A percentile compares a stretch with the other conserved stretches of the same genome.
Conservation (phyloP, 345 rosid genomes). For the Eutrema yunnanense region DNA sequence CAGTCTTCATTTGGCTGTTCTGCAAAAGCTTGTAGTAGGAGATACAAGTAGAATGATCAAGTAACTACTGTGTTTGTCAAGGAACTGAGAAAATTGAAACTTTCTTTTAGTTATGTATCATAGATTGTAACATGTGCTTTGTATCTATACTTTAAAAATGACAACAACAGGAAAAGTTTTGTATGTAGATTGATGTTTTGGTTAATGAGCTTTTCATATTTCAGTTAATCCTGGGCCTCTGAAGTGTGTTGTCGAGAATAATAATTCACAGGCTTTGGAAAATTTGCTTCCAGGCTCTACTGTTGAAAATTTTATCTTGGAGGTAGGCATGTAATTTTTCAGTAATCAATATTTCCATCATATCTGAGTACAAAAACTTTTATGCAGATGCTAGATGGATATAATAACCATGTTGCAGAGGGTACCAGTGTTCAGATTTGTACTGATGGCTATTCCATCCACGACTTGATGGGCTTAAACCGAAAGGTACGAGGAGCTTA, state of each 20-base stretch:
- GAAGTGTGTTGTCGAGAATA: slow-evolving; percentile 16
- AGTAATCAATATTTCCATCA: background rate
- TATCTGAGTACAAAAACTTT: background rate
- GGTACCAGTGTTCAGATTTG: slow-evolving; percentile 38
- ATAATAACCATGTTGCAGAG: slow-evolving; percentile 43
- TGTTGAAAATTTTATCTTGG: slow-evolving; percentile 36
- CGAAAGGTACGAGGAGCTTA: slow-evolving; percentile 36
- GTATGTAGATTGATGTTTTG: background rate
- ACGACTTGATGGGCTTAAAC: slow-evolving; percentile 29
- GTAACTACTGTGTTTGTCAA: too few relatives aligned
- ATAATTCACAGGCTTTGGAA: slow-evolving; percentile 21
- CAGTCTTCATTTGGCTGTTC: background rate
- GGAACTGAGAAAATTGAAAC: too few relatives aligned
- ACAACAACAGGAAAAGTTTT: background rate
- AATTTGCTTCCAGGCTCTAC: slow-evolving; percentile 39
- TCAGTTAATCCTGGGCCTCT: slow-evolving; percentile 52
- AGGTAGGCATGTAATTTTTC: slow-evolving; percentile 31
- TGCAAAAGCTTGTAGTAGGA: background rate
- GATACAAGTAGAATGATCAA: too few relatives aligned
- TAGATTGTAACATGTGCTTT: too few relatives aligned
- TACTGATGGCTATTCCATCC: slow-evolving; percentile 40
- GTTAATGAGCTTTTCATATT: background rate
- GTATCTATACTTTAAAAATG: too few relatives aligned
- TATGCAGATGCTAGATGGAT: slow-evolving; percentile 50
- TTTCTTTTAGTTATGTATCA: too few relatives aligned